Percentiles rank a stretch among this genome's conserved stretches.
phyloP scores from a whole-genome alignment of 139 green algal genomes.

The Helicosporidium sp. region DNA sequence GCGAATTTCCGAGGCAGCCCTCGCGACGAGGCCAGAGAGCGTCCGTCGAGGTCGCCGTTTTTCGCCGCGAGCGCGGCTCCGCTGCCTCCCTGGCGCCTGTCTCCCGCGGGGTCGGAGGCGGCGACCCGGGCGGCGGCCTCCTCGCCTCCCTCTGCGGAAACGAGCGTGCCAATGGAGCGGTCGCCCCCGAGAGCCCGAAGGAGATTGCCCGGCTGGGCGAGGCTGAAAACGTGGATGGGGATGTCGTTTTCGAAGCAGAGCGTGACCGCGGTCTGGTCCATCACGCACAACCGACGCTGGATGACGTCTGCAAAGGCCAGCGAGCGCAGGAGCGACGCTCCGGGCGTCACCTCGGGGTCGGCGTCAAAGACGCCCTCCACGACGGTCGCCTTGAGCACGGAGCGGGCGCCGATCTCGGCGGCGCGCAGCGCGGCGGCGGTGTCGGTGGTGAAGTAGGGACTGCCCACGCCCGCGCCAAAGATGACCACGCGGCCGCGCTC shows the following conservation, averaged over 20 bases:
- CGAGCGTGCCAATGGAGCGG: no score
- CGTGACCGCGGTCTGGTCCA: conserved; percentile 94
- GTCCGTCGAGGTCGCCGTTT: no score
- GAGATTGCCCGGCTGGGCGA: no score
- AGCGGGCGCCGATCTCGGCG: conserved; percentile 80
- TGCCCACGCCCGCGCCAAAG: conserved; percentile 85
- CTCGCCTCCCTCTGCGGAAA: no score
- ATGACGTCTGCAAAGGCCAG: conserved; percentile 45
- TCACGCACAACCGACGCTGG: conserved; percentile 45
- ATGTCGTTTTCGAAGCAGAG: conserved; percentile 95
- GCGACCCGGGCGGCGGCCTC: no score
- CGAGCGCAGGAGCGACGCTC: conserved; percentile 34
- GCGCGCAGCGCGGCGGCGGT: conserved; percentile 83
- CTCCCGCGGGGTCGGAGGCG: no score
- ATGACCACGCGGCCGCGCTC: conserved; percentile 86
- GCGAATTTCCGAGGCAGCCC: no score
- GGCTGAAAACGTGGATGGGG: no score
- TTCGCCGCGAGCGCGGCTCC: no score
- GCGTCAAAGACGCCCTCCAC: conserved; percentile 90
- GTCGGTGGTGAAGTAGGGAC: conserved; percentile 98
- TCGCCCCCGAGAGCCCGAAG: no score
- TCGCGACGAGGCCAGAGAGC: no score
- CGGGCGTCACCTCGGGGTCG: conserved; percentile 58
- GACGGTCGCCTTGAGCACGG: conserved; percentile 87
- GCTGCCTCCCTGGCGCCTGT: no score